Base-by-base conservation (phyloP, 768 basidiomycete species). In the Paxillus rubicundulus region DNA sequence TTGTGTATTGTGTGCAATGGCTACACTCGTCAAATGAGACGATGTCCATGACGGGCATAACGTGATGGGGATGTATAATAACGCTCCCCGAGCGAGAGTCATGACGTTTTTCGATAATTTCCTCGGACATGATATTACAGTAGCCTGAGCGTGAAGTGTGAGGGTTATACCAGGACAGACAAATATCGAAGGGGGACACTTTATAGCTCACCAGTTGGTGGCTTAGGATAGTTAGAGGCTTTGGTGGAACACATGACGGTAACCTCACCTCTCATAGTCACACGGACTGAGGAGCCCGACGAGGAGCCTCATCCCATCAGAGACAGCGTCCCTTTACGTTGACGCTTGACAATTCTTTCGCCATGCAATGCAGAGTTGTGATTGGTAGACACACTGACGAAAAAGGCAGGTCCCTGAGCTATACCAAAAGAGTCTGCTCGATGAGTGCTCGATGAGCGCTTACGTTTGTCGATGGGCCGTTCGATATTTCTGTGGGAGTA, bases 1-100 rank as follows among this genome's bases (percentile, higher is more conserved):
- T 82, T 6, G 77, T 77, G 56, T 72, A 68, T 20, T 54, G 61
- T 16, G 16, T 1, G 27, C 28, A n/a, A 20, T 47, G 27, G 21
- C n/a, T 17, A 17, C 12, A 14, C 5, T 57, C 55, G 21, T 16
- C 42, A 18, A 38, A 39, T 6, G 43, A 17, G 20, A 13, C 12
- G 5, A 33, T 16, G 24, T 37, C 34, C 9, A 14, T n/a, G 36
- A n/a, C n/a, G 13, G 36, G 4, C 5, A 27, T 16, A 13, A 33
- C 36, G 4, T 20, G 28, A 7, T 30, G 43, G 17, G 5, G n/a
- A 27, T 50, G 53, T n/a, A 9, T 28, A 33, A 8, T 40, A 20
- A 27, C 39, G 12, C 34, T 51, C 33, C 38, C 58, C 34, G 18
- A 21, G 24, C 24, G 24, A 24, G 24, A 24, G 24, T 5, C 24